These are phyloP conservation scores for Porogramme epimiltina DNA, from an alignment of 1,284 basidiomycete genomes.

Conservation along the genomic window DNA sequence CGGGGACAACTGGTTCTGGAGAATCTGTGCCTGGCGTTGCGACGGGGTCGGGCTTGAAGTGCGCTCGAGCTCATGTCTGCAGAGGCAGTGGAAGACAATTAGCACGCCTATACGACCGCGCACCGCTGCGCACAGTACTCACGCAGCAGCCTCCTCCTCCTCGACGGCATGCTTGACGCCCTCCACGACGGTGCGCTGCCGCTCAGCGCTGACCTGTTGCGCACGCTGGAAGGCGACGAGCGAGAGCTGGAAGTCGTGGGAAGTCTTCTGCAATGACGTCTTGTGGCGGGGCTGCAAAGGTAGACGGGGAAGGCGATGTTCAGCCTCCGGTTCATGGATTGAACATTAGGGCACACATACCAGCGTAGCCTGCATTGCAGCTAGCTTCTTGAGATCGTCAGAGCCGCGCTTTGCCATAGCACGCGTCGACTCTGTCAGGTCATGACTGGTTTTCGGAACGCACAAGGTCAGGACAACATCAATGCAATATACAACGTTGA, in stretches of 20 bases:
- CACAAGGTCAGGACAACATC: too few species aligned
- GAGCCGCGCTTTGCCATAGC: slow-evolving; percentile 94
- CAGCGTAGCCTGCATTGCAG: slow-evolving; percentile 63
- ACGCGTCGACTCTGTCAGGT: slow-evolving; percentile 92
- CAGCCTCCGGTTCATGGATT: neutral
- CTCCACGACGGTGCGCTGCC: slow-evolving; percentile 83
- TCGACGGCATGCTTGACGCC: slow-evolving; percentile 77
- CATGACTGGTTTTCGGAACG: slow-evolving; percentile 74
- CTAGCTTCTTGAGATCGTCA: slow-evolving; percentile 88
- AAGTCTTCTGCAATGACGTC: slow-evolving; percentile 85
- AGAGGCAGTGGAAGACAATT: neutral
- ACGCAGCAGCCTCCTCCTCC: slow-evolving; percentile 55
- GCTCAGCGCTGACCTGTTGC: slow-evolving; percentile 87
- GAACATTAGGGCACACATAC: slow-evolving; percentile 26
- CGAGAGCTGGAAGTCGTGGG: slow-evolving; percentile 90
- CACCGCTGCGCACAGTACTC: slow-evolving; percentile 23
- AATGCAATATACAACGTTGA: neutral
- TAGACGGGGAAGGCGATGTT: neutral
- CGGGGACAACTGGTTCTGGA: slow-evolving; percentile 78
- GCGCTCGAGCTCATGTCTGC: slow-evolving; percentile 20
- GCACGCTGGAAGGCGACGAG: slow-evolving; percentile 90
- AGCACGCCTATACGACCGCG: neutral
- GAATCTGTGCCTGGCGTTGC: slow-evolving; percentile 70
- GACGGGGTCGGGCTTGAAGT: slow-evolving; percentile 30
- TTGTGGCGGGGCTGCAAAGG: slow-evolving; percentile 66